Base-by-base conservation (phyloP, 176 grass and related monocot genomes). In the Tillandsia fasciculata region DNA sequence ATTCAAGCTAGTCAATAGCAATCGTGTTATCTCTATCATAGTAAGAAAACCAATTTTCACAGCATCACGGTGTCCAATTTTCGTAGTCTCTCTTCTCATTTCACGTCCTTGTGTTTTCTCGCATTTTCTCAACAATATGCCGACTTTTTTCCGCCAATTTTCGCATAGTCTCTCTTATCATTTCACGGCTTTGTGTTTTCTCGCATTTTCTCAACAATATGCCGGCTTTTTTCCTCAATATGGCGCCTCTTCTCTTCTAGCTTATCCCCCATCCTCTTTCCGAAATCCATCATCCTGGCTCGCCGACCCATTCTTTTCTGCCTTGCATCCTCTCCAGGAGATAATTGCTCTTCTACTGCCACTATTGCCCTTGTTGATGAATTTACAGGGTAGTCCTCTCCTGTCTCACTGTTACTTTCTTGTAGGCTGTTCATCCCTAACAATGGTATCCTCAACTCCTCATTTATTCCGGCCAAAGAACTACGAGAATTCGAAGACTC, bases 161-260 rank as follows among this genome's bases (percentile, higher is more conserved):
- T 61, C 15, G 22, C 15, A 18, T 61, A 52, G 63, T 61, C 53
- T 53, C 76, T 81, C 59, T 88, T 81, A 71, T 80, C 28, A 77
- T 72, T 80, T 65, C 80, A 81, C 0, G 80, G 81, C 74, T 82
- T 90, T 3, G 82, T 81, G 69, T 92, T 97, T 56, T 97, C 93
- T 10, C 83, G 80, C 79, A 97, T 89, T 80, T 92, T 97, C 48
- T 92, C 93, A 26, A 97, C 86, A 50, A 97, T 89, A 77, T 84
- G 74, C 51, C 84, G 48, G 49, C 89, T 63, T 52, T 82, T 97
- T 73, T 97, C 94, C 79, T 97, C 94, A 5, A 92, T 79, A 2
- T 87, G 85, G 14, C 84, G 76, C 65, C 86, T 86, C 72, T 97
- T 92, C 74, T 97, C 93, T 75, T 91, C 93, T 58, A 97, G 78